Evolutionary conservation across 176 grass and related monocot genomes (phyloP).

Genomic region (Ensete ventricosum): DNA sequence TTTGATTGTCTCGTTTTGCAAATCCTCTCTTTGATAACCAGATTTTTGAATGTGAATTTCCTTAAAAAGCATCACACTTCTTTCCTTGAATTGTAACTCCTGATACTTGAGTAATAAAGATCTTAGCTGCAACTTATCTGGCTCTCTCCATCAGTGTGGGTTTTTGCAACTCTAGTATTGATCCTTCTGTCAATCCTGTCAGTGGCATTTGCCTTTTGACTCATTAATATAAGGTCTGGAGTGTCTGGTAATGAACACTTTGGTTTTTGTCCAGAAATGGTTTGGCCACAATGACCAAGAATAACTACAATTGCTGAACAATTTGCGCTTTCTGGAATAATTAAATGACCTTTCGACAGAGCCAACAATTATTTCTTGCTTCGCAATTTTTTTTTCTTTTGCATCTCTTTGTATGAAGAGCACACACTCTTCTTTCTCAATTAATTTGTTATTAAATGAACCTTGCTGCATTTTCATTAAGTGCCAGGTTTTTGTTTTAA

Average conservation of each 20-base stretch:
- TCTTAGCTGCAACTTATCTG: neutral
- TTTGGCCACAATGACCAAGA: neutral
- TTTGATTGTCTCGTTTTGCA: neutral
- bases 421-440: neutral
- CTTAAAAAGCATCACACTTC: neutral
- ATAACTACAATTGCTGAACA: neutral
- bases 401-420: neutral
- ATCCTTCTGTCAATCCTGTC: too few relatives aligned
- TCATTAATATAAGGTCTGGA: too few relatives aligned
- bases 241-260: neutral
- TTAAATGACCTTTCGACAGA: neutral
- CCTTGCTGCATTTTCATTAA: neutral
- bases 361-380: neutral
- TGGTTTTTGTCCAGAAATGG: neutral
- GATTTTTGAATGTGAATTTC: neutral
- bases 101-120: neutral
- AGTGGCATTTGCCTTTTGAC: too few relatives aligned
- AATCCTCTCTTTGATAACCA: neutral
- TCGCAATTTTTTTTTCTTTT: neutral
- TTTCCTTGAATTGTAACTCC: neutral
- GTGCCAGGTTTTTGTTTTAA: neutral
- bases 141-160: neutral
- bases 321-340: neutral
- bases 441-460: neutral
- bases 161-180: neutral